Evolutionary conservation across 495 filamentous ascomycete genomes (phyloP), one percentile per base, ranked within the genome.

Genomic region (Penicillium subrubescens): DNA sequence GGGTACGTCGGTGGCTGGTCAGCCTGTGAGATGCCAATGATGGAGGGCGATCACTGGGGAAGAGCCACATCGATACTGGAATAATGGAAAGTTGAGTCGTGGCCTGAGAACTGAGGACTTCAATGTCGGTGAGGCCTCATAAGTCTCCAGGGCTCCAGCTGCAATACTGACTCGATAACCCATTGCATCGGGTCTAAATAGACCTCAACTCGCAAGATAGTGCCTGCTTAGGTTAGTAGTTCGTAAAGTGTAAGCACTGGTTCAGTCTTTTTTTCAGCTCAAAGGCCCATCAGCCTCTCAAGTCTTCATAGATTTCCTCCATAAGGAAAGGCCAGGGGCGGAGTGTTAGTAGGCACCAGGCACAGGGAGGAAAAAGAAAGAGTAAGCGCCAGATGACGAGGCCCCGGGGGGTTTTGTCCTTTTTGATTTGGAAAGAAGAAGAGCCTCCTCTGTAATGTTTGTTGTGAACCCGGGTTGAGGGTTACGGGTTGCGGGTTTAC

Each of bases 61-160:
- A n/a, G 14, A 48, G 44, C 43, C 19, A 12, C 43, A 48, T 19
- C 43, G 8, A 21, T 8, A 29, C 31, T 33, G 23, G 8, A 15
- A 3, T 31, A 8, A 14, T 5, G n/a, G 23, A 29, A 5, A 21
- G 43, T 0, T 44, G 17, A 19, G 8, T 46, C 12, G n/a, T 8
- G 6, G 48, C 48, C 48, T 51, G 48, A 29, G 23, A 31, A 17
- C 25, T 51, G 2, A 29, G 48, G 48, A 17, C 48, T 17, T 48
- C 48, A 52, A 52, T 52, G 48, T 52, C 48, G 48, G 48, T 52
- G 48, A 52, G 48, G 25, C 48, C 48, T 48, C 44, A 48, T 25
- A 11, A 19, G 21, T 23, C 7, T 51, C 6, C 31, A 33, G 31
- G 31, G 31, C 31, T 27, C 15, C 23, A 27, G 48, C 48, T 51